These are phyloP conservation scores for Diaporthe vexans DNA, from an alignment of 2,329 filamentous ascomycete genomes.

Conservation along the genomic window DNA sequence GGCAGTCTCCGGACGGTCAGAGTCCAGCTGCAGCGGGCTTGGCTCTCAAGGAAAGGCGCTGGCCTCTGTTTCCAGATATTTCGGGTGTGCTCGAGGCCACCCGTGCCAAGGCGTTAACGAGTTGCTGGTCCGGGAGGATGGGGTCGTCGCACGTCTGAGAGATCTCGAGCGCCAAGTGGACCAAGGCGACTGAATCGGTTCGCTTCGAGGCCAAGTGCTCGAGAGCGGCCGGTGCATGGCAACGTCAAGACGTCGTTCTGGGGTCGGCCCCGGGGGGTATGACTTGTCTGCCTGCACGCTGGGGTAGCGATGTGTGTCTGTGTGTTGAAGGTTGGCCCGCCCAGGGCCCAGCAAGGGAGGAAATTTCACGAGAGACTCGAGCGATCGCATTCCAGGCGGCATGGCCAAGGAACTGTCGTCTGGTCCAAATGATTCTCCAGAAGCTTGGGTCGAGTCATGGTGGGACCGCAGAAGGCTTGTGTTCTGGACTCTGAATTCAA, in stretches of 20 bases:
- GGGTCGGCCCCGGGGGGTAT: slow-evolving; percentile 26
- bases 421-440: slow-evolving; percentile 11
- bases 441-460: slow-evolving; percentile 30
- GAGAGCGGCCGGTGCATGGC: slow-evolving; percentile 28
- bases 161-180: slow-evolving; percentile 31
- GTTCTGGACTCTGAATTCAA: slow-evolving; percentile 6
- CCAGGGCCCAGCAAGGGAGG: background rate
- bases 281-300: slow-evolving; percentile 24
- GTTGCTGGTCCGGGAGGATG: slow-evolving; percentile 1
- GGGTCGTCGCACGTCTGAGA: slow-evolving; percentile 14
- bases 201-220: slow-evolving; percentile 30
- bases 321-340: background rate
- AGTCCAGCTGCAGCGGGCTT: slow-evolving; percentile 35
- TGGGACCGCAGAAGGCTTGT: slow-evolving; percentile 26
- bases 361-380: slow-evolving; percentile 2
- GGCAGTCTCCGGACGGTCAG: slow-evolving; percentile 40
- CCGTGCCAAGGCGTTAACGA: slow-evolving; percentile 30
- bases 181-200: slow-evolving; percentile 33
- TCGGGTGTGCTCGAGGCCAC: slow-evolving; percentile 31
- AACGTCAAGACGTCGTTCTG: background rate
- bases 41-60: slow-evolving; percentile 34
- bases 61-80: slow-evolving; percentile 30
- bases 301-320: slow-evolving; percentile 9
- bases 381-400: slow-evolving; percentile 10
- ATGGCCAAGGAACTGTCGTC: slow-evolving; percentile 24